A percentile compares a stretch with the other conserved stretches of the same genome.
Conservation (phyloP, 805 yeast genomes). For the Suhomyces sp. region DNA sequence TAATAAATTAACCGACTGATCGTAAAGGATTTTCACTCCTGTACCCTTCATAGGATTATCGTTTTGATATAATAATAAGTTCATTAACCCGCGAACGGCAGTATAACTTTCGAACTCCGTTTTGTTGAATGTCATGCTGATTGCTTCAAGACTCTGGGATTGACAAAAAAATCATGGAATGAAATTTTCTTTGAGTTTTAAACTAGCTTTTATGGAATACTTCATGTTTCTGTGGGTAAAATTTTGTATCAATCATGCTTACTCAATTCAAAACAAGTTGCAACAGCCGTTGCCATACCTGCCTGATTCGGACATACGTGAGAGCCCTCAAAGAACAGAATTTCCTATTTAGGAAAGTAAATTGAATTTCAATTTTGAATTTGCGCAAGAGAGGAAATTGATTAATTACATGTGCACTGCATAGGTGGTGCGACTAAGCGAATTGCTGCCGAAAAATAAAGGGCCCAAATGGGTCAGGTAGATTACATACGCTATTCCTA, state of each 20-base stretch:
- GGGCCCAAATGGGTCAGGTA: background rate
- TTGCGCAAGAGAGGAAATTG: background rate
- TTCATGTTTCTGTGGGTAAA: background rate
- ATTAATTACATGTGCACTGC: background rate
- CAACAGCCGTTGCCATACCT: background rate
- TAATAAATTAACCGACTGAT: slow-evolving; percentile 31
- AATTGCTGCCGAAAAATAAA: background rate
- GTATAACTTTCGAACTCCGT: slow-evolving; percentile 16
- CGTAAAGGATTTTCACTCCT: slow-evolving; percentile 22
- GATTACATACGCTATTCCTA: background rate
- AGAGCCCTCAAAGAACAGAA: background rate
- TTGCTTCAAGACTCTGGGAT: background rate
- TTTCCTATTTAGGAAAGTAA: background rate
- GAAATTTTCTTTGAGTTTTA: background rate
- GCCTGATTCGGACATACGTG: background rate
- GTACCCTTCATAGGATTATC: slow-evolving; percentile 32
- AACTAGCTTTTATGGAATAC: background rate
- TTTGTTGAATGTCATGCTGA: background rate
- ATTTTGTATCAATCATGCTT: background rate
- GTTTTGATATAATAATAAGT: slow-evolving; percentile 25
- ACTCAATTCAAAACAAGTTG: background rate
- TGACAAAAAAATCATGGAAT: background rate
- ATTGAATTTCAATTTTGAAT: background rate
- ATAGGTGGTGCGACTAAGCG: background rate
- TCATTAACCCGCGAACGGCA: slow-evolving; percentile 29